Evolutionary conservation across 179 eudicot genomes (phyloP).

Genomic region (Vitellaria paradoxa): DNA sequence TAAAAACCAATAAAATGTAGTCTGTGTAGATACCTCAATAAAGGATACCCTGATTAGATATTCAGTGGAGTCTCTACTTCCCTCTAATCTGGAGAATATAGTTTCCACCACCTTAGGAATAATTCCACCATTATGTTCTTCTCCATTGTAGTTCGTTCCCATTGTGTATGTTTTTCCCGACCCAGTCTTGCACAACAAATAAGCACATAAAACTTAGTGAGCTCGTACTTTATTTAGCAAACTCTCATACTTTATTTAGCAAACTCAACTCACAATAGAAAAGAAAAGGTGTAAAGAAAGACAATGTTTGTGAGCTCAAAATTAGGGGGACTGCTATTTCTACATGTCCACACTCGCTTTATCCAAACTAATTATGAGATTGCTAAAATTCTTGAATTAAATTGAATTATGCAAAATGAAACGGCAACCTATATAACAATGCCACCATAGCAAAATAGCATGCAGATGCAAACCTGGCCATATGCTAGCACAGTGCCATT

Average conservation of each 20-base stretch:
- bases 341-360: background rate
- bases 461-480: slow-evolving; percentile 62
- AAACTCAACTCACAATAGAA: background rate
- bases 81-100: slow-evolving; percentile 65
- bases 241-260: background rate
- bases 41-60: slow-evolving; percentile 81
- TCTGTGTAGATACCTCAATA: slow-evolving; percentile 61
- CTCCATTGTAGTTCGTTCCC: slow-evolving; percentile 91
- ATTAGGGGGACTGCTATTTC: background rate
- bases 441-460: background rate
- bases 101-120: slow-evolving; percentile 89
- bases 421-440: background rate
- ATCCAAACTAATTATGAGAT: background rate
- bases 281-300: background rate
- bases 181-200: slow-evolving; percentile 58
- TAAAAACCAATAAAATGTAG: background rate
- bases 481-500: slow-evolving; percentile 94
- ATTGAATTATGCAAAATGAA: background rate
- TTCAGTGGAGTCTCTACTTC: slow-evolving; percentile 54
- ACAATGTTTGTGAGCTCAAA: background rate
- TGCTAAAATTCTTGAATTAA: background rate
- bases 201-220: background rate
- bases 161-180: slow-evolving; percentile 96
- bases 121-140: slow-evolving; percentile 52
- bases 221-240: background rate